These are phyloP conservation scores for Phlebopus sp. DNA, from an alignment of 1,284 basidiomycete species.

Conservation along the genomic window DNA sequence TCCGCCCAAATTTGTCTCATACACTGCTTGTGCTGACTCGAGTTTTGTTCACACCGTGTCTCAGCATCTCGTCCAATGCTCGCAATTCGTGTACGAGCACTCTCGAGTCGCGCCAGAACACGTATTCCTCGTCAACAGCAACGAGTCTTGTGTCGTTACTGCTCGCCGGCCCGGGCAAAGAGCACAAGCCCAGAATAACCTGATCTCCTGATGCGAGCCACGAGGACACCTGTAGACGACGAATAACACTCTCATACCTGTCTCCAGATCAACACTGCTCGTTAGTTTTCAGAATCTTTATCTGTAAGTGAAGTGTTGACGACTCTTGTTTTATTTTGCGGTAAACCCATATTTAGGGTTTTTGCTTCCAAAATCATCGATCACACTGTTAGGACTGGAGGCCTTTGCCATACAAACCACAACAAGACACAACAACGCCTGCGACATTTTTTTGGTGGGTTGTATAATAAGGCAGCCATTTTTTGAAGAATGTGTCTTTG, in stretches of 20 bases:
- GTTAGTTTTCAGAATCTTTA: too few species aligned
- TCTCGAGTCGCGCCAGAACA: too few species aligned
- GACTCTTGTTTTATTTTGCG: too few species aligned
- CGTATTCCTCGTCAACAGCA: too few species aligned
- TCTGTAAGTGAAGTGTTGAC: too few species aligned
- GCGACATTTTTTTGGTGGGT: too few species aligned
- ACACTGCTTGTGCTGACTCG: not conserved
- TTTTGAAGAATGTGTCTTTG: too few species aligned
- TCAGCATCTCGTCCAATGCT: not conserved
- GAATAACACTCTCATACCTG: too few species aligned
- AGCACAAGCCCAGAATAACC: not conserved
- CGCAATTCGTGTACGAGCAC: too few species aligned
- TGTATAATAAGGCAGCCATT: too few species aligned
- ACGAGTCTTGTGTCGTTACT: too few species aligned
- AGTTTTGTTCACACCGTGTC: not conserved
- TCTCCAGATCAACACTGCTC: too few species aligned
- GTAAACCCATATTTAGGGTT: not conserved
- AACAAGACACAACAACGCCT: slow-evolving; percentile 4
- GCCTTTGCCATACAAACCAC: slow-evolving; percentile 4
- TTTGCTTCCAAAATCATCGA: not conserved
- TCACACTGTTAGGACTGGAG: slow-evolving; percentile 5
- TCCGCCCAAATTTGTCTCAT: slow-evolving; percentile 27
- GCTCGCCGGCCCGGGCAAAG: not conserved
- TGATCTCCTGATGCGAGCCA: not conserved
- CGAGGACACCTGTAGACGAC: not conserved